Evolutionary conservation across 2,329 filamentous ascomycete species (phyloP), one percentile per base, ranked within the genome.

Genomic region (Tolypocladium pustulatum): DNA sequence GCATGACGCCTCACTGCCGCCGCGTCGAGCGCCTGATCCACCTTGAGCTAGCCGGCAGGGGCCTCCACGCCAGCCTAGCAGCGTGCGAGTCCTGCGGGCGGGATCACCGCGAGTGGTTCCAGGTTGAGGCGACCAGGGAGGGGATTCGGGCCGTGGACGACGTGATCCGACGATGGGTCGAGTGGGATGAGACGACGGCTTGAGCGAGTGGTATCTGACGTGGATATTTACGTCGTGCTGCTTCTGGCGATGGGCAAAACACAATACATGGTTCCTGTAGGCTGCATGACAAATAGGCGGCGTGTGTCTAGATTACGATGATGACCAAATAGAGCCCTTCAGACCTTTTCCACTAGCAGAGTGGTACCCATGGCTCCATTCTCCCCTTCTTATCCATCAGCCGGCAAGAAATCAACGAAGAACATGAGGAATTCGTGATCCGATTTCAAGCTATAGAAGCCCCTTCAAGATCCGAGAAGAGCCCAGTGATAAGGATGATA

Each of bases 61-160:
- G 82, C 1, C 62, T 85, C 61, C 75, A 83, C 61, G 72, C 75
- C 58, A 73, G 85, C 71, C 72, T 74, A 54, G 76, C 73, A 22
- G 82, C 82, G 57, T 99, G 94, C 67, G 78, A 79, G 5, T 81
- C 85, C 1, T 99, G 94, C 69, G 91, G 91, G 2, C 86, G 86
- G 67, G 87, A 91, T 66, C 94, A 99, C 72, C 79, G 87, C 57
- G 94, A 99, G 75, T 99, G 93, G 93, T 99, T 99, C 70, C 89
- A 95, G 74, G 86, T 97, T 1, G 85, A 90, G 61, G 89, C 90
- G 0, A 86, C 78, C 27, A 82, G 86, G 63, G 80, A 86, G 34
- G 89, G 87, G 0, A 80, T 97, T 3, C 83, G 80, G 61, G 79
- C 82, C 75, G 77, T 84, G 76, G 76, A 84, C 62, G 78, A 89